A percentile compares a stretch with the other conserved stretches of the same genome.
Conservation (phyloP, 2,329 filamentous ascomycete species). For the Cladophialophora yegresii region DNA sequence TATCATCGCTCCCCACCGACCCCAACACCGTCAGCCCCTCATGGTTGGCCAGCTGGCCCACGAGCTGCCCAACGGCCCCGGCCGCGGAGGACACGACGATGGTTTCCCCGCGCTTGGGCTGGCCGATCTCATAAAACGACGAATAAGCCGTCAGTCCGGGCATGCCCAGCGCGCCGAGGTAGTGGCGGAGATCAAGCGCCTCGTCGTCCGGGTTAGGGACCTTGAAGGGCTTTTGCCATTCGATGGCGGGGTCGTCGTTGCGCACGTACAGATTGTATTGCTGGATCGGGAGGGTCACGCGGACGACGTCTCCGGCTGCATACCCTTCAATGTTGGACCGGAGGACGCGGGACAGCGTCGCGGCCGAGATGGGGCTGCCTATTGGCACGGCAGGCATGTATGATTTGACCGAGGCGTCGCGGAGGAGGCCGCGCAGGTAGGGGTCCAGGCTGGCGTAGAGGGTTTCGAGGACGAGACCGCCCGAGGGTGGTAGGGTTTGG, state of each 20-base stretch:
- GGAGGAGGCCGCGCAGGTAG: conserved; percentile 74
- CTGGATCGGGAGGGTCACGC: conserved; percentile 62
- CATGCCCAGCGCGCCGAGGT: conserved; percentile 77
- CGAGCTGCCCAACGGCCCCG: conserved; percentile 78
- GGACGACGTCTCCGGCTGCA: conserved; percentile 64
- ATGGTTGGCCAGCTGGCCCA: conserved; percentile 80
- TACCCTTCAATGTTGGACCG: conserved; percentile 67
- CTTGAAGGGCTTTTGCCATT: conserved; percentile 17
- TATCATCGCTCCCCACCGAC: conserved; percentile 76
- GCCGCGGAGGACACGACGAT: conserved; percentile 80
- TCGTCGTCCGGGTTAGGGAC: conserved; percentile 18
- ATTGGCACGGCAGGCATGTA: conserved; percentile 66
- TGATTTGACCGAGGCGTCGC: conserved; percentile 62
- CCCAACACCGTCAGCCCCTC: conserved; percentile 79
- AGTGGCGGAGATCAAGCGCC: conserved; percentile 51
- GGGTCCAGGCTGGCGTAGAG: conserved; percentile 73
- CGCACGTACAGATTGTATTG: conserved; percentile 57
- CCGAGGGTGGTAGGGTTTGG: conserved; percentile 45
- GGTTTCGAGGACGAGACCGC: conserved; percentile 64
- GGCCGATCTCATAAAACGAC: conserved; percentile 72
- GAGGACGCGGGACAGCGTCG: conserved; percentile 67
- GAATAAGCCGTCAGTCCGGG: conserved; percentile 74
- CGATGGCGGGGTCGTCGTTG: not conserved
- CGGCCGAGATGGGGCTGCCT: conserved; percentile 65
- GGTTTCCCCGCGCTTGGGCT: conserved; percentile 75